These are phyloP conservation scores for Nothophytophthora sp. DNA, from an alignment of 352 stramenopile species.

Conservation along the genomic window DNA sequence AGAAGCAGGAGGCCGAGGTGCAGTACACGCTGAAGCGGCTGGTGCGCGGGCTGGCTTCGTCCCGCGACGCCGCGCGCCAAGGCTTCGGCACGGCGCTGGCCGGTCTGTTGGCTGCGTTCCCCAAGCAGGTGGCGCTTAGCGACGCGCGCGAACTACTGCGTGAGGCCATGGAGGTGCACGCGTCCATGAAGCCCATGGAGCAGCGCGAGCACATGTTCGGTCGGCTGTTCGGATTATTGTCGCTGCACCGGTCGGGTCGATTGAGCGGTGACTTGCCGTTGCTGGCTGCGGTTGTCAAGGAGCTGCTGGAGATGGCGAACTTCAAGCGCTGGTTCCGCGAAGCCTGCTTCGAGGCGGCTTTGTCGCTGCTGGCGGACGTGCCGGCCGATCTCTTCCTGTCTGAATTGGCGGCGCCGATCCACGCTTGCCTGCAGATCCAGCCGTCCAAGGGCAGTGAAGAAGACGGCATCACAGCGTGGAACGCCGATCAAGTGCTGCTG, in stretches of 20 bases:
- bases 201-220: slow-evolving; percentile 93
- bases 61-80: slow-evolving; percentile 86
- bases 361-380: slow-evolving; percentile 62
- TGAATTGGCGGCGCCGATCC: slow-evolving; percentile 23
- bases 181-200: slow-evolving; percentile 91
- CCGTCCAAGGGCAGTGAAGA: slow-evolving; percentile 29
- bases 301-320: slow-evolving; percentile 77
- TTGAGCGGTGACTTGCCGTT: slow-evolving; percentile 43
- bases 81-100: slow-evolving; percentile 88
- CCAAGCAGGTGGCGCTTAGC: slow-evolving; percentile 34
- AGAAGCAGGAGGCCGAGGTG: slow-evolving; percentile 49
- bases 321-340: slow-evolving; percentile 91
- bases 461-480: slow-evolving; percentile 46
- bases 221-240: slow-evolving; percentile 86
- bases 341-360: slow-evolving; percentile 66
- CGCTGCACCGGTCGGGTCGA: slow-evolving; percentile 75
- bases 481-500: slow-evolving; percentile 81
- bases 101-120: slow-evolving; percentile 62
- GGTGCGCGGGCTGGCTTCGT: slow-evolving; percentile 89
- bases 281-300: slow-evolving; percentile 60
- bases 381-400: slow-evolving; percentile 47
- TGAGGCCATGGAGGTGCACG: slow-evolving; percentile 79
- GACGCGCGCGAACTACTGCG: slow-evolving; percentile 61
- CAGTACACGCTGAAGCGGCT: slow-evolving; percentile 92
- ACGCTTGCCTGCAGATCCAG: slow-evolving; percentile 32